Conservation (phyloP, 2,329 filamentous ascomycete genomes). For the Fusarium solani-melongenae region DNA sequence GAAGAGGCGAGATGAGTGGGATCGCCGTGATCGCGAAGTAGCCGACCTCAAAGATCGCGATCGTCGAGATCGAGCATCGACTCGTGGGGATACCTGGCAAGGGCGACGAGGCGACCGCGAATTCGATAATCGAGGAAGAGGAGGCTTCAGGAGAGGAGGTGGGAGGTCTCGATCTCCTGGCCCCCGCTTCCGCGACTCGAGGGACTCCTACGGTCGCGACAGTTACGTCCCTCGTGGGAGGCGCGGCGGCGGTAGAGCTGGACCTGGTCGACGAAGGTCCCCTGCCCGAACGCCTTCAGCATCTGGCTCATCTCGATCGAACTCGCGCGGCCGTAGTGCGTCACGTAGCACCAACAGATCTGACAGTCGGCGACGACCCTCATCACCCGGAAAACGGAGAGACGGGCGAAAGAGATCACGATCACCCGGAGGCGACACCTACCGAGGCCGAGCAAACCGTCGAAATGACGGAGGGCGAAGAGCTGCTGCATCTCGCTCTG, state of each 20-base stretch:
- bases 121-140: slow-evolving; percentile 55
- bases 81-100: slow-evolving; percentile 65
- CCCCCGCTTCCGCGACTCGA: slow-evolving; percentile 54
- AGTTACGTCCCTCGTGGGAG: slow-evolving; percentile 64
- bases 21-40: slow-evolving; percentile 77
- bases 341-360: slow-evolving; percentile 49
- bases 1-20: slow-evolving; percentile 76
- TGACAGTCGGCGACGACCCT: slow-evolving; percentile 48
- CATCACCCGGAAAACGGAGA: slow-evolving; percentile 45
- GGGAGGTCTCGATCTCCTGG: slow-evolving; percentile 62
- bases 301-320: slow-evolving; percentile 45
- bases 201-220: slow-evolving; percentile 61
- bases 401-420: slow-evolving; percentile 54
- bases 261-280: slow-evolving; percentile 50
- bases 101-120: slow-evolving; percentile 65
- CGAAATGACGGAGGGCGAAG: slow-evolving; percentile 38
- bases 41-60: slow-evolving; percentile 75
- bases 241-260: slow-evolving; percentile 52
- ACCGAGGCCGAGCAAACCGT: slow-evolving; percentile 39
- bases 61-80: slow-evolving; percentile 63
- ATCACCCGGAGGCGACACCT: slow-evolving; percentile 48
- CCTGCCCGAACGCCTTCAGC: slow-evolving; percentile 50
- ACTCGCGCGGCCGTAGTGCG: slow-evolving; percentile 49
- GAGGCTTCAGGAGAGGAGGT: slow-evolving; percentile 57
- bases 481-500: slow-evolving; percentile 47